Base-by-base conservation (phyloP, 495 filamentous ascomycete genomes). In the Glonium stellatum region DNA sequence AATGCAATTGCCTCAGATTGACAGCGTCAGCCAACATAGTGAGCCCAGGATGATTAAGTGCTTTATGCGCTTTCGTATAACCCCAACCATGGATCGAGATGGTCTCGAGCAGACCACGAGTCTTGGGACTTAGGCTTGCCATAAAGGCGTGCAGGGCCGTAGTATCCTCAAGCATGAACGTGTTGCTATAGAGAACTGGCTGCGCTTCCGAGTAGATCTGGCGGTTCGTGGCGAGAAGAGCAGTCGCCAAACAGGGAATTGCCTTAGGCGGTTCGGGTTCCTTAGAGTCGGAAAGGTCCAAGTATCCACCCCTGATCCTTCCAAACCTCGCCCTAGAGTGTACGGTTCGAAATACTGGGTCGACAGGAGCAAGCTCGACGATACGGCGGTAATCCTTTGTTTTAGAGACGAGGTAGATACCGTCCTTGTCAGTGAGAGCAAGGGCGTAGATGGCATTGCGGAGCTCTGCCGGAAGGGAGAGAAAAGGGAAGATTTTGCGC, bases 381-480 rank as follows among this genome's bases (percentile, higher is more conserved):
- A 58, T 67, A 47, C 66, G 68, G 19, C 68, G 68, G 46, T 64
- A 61, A 9, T 49, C 23, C 12, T 65, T 58, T 9, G 55, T 69
- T 34, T 59, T 60, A 5, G 62, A 46, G 21, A 56, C 10, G 21
- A 72, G 59, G 21, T 35, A 58, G n/a, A 71, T 53, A 31, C 65
- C 65, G 36, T 46, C 23, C 1, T 50, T 19, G 23, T 68, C 63
- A 10, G 42, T 42, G 15, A 71, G 57, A 60, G 58, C 64, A 36
- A 57, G 55, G 13, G 54, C 59, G 65, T 71, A 71, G 47, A 70
- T 69, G 37, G 60, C 27, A 59, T 65, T 62, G 1, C 67, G 57
- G 22, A 73, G 62, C 58, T 73, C 70, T 11, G 59, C 57, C 5
- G 70, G 69, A 6, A 73, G 67, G 23, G 60, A 18, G 12, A 69